Conservation (phyloP, 768 basidiomycete species). For the Xerocomellus amylosporus region DNA sequence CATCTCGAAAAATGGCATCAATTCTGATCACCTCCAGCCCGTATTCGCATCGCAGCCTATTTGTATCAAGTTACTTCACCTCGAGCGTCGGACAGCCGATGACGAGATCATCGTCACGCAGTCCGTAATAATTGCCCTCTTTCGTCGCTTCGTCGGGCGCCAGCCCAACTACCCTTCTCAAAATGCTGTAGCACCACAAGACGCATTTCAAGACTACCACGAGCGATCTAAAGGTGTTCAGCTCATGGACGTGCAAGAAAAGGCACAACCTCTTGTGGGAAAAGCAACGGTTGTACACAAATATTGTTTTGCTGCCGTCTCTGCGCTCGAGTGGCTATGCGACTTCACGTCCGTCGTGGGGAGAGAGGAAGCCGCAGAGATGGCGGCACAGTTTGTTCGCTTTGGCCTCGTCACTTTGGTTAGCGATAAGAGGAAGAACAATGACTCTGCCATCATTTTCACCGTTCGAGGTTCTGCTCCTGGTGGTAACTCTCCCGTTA, state of each 20-base stretch:
- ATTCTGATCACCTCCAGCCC: conserved; percentile 83
- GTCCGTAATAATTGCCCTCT: conserved; percentile 90
- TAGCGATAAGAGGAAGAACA: conserved; percentile 87
- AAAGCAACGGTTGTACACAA: conserved; percentile 48
- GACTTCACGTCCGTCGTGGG: conserved; percentile 97
- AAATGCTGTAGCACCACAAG: conserved; percentile 45
- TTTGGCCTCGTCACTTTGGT: conserved; percentile 88
- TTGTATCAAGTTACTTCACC: conserved; percentile 95
- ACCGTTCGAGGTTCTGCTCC: conserved; percentile 82
- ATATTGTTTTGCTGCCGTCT: conserved; percentile 81
- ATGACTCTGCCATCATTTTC: conserved; percentile 90
- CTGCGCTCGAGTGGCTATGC: conserved; percentile 93
- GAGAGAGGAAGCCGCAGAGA: conserved; percentile 94
- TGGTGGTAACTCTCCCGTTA: conserved; percentile 70
- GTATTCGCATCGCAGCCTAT: conserved; percentile 93
- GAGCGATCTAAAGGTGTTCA: conserved; percentile 74
- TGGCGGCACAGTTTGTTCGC: conserved; percentile 96
- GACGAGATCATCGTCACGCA: conserved; percentile 98
- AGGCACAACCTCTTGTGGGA: conserved; percentile 53
- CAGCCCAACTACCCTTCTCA: conserved; percentile 70
- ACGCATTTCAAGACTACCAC: conserved; percentile 70
- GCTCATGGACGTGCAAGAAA: conserved; percentile 69
- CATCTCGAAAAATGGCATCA: conserved; percentile 99
- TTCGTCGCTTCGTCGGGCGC: conserved; percentile 91
- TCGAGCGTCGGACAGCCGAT: conserved; percentile 87